Evolutionary conservation across 768 basidiomycete species (phyloP), one percentile per base, ranked within the genome.

Genomic region (Chiua virens): DNA sequence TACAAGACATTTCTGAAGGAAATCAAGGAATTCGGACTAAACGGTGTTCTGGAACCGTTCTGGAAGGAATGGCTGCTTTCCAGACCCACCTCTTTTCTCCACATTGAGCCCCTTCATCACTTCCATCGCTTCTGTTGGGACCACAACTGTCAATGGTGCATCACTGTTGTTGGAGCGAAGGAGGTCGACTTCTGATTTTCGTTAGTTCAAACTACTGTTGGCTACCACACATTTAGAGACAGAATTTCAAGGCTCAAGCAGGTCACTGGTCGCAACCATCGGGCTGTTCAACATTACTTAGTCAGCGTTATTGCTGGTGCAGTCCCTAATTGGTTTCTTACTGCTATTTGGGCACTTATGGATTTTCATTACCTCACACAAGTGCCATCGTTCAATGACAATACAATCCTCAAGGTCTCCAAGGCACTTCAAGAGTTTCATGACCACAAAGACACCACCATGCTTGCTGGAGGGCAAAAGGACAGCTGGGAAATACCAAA

Each of bases 301-400:
- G 18, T 22, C 37, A 47, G 10, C 64, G 60, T 2, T 65, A 71
- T 54, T 68, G 43, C 17, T 3, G 30, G 43, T 11, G n/a, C 18
- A 5, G 25, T 28, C 7, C 27, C 27, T 10, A 6, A n/a, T 2
- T n/a, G n/a, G 1, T 25, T 49, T 4, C 15, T 49, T 15, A 2
- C 14, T 4, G 49, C 49, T 21, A 21, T 50, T 66, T 61, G 66
- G 2, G 69, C 63, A 0, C 20, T 75, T 0, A 53, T 77, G 1
- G 73, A 78, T 51, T 78, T 76, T 51, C 45, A 75, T 8, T 75
- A 69, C 50, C 49, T 71, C 7, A 67, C 73, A 1, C 71, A 71
- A 36, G 71, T 69, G 49, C 63, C 64, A 0, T 14, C 59, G 5
- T 76, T 76, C 45, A 58, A 66, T 1, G 52, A 56, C 0, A 30